Base-by-base conservation (phyloP, 176 grass and related monocot genomes). In the Raddia guianensis region DNA sequence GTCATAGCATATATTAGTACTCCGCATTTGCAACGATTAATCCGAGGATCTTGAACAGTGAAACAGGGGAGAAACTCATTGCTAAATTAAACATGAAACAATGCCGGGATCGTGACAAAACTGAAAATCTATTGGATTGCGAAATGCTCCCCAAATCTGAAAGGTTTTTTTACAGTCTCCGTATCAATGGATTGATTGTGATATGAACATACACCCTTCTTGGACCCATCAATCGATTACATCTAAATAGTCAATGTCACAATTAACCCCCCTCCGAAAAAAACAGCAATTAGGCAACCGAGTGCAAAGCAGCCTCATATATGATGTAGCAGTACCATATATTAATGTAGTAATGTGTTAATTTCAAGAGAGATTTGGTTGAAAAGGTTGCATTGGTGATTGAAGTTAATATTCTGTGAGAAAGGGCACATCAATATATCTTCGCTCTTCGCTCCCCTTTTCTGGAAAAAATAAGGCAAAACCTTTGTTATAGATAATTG, bases 161-260 rank as follows among this genome's bases (percentile, higher is more conserved):
- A 14, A 19, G 34, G 34, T 34, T 49, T 64, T 49, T 64, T 46
- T 49, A 12, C 35, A 82, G 35, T 56, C 43, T 55, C 54, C 49
- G 21, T 54, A 48, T 75, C 50, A 47, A 40, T 49, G 59, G 10
- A 44, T 12, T 66, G 71, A 66, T 56, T 34, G 71, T 66, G 70
- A 74, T 66, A 60, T 10, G 1, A 34, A 16, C 51, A 65, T 13
- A 15, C 47, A 63, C 6, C 9, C 7, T 52, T 21, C 27, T 63
- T 60, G 35, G 18, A 13, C 19, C 2, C 34, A 45, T 65, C 12
- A 65, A 12, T 20, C 20, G 4, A 21, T 16, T 33, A 43, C 57
- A 3, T 42, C 55, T 19, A 20, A 48, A 62, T 19, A 50, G 19
- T 48, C 6, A 48, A 40, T 59, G 11, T 8, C 54, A 49, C 9